Conservation (phyloP, 192 early-diverging fungal genomes). For the Diversispora epigaea region DNA sequence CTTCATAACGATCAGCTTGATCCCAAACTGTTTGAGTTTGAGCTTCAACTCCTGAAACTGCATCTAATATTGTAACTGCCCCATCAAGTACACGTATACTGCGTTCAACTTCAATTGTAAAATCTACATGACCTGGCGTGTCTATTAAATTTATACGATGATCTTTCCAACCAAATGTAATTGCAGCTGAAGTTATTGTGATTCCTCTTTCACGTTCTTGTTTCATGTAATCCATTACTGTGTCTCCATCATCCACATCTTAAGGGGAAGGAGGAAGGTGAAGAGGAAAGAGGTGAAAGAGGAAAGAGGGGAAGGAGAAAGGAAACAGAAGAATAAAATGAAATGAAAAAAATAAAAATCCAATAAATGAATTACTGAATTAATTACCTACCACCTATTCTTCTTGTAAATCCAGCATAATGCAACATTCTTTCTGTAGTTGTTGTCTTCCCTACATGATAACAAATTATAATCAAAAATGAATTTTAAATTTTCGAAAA, state of each 20-base stretch:
- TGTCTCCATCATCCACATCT: constrained; percentile 91
- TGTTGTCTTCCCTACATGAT: constrained; percentile 72
- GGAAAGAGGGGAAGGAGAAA: neutral
- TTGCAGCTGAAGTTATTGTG: constrained; percentile 90
- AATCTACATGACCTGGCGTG: constrained; percentile 95
- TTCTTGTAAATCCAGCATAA: constrained; percentile 87
- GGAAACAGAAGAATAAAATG: neutral
- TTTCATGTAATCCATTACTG: constrained; percentile 90
- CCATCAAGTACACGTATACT: constrained; percentile 91
- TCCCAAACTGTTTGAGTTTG: constrained; percentile 95
- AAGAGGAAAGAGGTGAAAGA: neutral
- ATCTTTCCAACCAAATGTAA: constrained; percentile 52
- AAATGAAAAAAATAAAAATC: neutral
- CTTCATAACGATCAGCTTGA: constrained; percentile 78
- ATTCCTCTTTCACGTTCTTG: constrained; percentile 91
- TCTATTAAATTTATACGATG: constrained; percentile 84
- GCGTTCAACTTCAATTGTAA: constrained; percentile 94
- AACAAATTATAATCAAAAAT: neutral
- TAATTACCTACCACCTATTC: constrained; percentile 68
- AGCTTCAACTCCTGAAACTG: constrained; percentile 93
- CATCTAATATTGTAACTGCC: constrained; percentile 90
- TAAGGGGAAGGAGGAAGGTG: neutral
- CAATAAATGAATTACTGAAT: neutral
- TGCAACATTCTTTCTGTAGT: constrained; percentile 98
- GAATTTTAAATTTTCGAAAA: neutral